These are phyloP conservation scores for Aspergillus pseudoviridinutans DNA, from an alignment of 2,329 filamentous ascomycete genomes.

Conservation along the genomic window DNA sequence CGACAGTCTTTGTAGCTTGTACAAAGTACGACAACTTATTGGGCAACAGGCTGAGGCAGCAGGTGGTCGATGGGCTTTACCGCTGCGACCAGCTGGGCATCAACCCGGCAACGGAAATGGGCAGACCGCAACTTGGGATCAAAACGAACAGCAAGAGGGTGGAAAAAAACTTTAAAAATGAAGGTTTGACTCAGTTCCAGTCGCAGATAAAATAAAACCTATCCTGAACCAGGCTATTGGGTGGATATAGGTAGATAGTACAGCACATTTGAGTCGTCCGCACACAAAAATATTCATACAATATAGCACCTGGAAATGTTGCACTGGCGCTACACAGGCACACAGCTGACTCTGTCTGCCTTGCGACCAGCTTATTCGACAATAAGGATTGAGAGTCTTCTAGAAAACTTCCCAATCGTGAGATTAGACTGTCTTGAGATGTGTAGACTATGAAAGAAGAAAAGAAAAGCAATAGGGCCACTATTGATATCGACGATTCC, in stretches of 20 bases:
- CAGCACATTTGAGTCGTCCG: neutral
- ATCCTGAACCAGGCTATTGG: neutral
- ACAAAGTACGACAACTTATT: constrained; percentile 17
- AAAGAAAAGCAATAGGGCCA: too few relatives aligned
- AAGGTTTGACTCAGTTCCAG: neutral
- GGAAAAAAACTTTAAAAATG: neutral
- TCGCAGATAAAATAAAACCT: neutral
- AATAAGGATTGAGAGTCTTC: neutral
- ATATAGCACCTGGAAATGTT: neutral
- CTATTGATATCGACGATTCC: neutral
- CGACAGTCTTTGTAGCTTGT: neutral
- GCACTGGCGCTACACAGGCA: neutral
- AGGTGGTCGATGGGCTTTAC: constrained; percentile 29
- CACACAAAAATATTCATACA: neutral
- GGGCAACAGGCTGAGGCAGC: constrained; percentile 17
- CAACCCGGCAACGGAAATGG: constrained; percentile 22
- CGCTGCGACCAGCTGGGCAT: constrained; percentile 32
- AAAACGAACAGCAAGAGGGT: neutral
- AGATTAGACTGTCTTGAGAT: neutral
- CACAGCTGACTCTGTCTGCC: neutral
- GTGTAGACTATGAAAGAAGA: neutral
- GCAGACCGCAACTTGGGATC: constrained; percentile 25
- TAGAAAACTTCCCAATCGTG: neutral
- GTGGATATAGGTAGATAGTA: neutral
- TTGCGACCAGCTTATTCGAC: neutral